Conservation (phyloP, 495 filamentous ascomycete genomes). For the Polyplosphaeria fusca region DNA sequence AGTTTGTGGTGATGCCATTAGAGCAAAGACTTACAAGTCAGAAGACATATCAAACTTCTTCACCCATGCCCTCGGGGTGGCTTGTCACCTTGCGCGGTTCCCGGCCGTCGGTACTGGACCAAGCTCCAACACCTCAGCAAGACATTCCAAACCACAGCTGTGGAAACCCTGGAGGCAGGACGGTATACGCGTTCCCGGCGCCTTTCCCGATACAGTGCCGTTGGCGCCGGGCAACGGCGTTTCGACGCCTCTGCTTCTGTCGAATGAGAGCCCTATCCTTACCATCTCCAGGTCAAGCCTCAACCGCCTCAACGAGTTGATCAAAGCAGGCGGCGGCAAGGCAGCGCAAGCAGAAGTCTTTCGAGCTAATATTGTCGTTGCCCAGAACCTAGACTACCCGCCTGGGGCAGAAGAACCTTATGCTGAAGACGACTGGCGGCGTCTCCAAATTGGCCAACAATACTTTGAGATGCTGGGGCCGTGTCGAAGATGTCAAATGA, state of each 20-base stretch:
- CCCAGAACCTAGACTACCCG: constrained; percentile 46
- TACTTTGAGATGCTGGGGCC: constrained; percentile 70
- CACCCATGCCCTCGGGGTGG: constrained; percentile 64
- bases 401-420: constrained; percentile 54
- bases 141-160: constrained; percentile 64
- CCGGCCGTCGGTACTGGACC: constrained; percentile 54
- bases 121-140: constrained; percentile 47
- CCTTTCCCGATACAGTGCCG: constrained; percentile 52
- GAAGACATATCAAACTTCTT: constrained; percentile 68
- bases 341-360: constrained; percentile 69
- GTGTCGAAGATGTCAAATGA: constrained; percentile 91
- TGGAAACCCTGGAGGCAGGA: constrained; percentile 45
- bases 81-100: constrained; percentile 78
- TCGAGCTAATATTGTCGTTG: constrained; percentile 79
- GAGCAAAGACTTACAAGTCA: constrained; percentile 64
- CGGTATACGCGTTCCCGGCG: constrained; percentile 48
- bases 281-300: constrained; percentile 78
- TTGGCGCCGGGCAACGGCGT: constrained; percentile 42
- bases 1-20: constrained; percentile 77
- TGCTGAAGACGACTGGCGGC: constrained; percentile 57
- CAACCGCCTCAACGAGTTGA: constrained; percentile 68
- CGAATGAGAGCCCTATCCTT: constrained; percentile 91
- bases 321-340: constrained; percentile 55
- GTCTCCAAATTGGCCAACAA: constrained; percentile 50
- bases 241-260: constrained; percentile 65